Conservation (phyloP, 257 asterid genomes). For the Salvia miltiorrhiza region DNA sequence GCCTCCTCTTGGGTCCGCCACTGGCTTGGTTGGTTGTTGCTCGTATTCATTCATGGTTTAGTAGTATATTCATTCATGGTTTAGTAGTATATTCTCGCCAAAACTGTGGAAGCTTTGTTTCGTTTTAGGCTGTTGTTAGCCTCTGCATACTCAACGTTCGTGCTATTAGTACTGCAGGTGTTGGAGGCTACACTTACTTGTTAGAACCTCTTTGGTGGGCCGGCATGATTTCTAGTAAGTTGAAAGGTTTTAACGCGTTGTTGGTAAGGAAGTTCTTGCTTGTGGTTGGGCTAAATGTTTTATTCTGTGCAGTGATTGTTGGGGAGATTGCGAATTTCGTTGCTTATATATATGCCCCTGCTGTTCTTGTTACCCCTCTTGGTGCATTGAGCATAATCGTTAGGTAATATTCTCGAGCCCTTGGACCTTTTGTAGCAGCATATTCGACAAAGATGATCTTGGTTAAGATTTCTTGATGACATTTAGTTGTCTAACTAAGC, state of each 20-base stretch:
- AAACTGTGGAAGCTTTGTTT: background rate
- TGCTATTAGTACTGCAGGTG: too few relatives aligned
- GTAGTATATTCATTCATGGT: background rate
- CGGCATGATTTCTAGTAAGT: conserved; percentile 89
- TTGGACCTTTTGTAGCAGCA: conserved; percentile 4
- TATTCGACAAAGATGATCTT: background rate
- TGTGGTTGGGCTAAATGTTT: conserved; percentile 12
- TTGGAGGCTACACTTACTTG: conserved; percentile 82
- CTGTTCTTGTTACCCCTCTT: conserved; percentile 90
- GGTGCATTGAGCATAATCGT: conserved; percentile 90
- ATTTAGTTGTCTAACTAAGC: conserved; percentile 19
- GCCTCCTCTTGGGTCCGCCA: too few relatives aligned
- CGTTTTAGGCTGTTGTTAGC: background rate
- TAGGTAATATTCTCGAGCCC: conserved; percentile 43
- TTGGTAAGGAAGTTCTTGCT: background rate
- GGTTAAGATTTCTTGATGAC: conserved; percentile 8
- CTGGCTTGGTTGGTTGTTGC: background rate
- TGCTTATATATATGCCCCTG: conserved; percentile 92
- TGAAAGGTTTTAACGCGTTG: background rate
- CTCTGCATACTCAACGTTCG: background rate
- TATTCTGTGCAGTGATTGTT: conserved; percentile 63
- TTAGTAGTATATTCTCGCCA: background rate
- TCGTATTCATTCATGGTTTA: background rate
- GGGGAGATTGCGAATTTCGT: conserved; percentile 83
- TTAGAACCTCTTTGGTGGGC: conserved; percentile 96